phyloP scores from a whole-genome alignment of 2,329 filamentous ascomycete genomes.

The Onygena corvina region DNA sequence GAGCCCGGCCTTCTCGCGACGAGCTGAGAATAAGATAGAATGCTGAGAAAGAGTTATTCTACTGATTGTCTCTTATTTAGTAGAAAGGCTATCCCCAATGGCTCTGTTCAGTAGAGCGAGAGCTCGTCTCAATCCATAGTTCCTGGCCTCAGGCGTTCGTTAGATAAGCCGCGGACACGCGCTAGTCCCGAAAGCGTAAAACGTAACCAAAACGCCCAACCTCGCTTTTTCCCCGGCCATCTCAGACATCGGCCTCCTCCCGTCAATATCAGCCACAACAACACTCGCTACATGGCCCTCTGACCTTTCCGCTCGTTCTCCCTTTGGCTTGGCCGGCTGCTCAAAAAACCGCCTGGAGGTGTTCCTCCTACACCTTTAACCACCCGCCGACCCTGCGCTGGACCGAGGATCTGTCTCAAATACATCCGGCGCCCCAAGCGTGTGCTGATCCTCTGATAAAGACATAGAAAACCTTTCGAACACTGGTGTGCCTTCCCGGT shows the following conservation, averaged over 20 bases:
- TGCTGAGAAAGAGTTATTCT: no score
- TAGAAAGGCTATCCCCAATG: no score
- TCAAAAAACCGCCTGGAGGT: neutral
- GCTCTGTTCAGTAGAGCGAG: no score
- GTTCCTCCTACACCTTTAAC: neutral
- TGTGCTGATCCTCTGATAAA: neutral
- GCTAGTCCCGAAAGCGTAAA: slow-evolving; percentile 2
- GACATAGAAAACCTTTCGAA: no score
- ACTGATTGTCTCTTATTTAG: no score
- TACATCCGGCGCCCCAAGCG: neutral
- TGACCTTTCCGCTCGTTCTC: slow-evolving; percentile 3
- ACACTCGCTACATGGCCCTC: neutral
- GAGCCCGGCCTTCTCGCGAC: no score
- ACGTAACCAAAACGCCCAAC: slow-evolving; percentile 5
- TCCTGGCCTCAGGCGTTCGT: neutral
- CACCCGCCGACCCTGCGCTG: no score
- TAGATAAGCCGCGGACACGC: neutral
- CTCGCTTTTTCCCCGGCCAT: slow-evolving; percentile 1
- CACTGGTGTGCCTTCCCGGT: slow-evolving; percentile 7
- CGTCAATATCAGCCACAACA: neutral
- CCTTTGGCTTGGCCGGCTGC: neutral
- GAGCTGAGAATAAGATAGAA: no score
- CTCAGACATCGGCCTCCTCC: neutral
- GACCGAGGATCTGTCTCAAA: neutral
- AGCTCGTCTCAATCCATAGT: no score